Evolutionary conservation across 768 basidiomycete species (phyloP).

Genomic region (Russula compacta): DNA sequence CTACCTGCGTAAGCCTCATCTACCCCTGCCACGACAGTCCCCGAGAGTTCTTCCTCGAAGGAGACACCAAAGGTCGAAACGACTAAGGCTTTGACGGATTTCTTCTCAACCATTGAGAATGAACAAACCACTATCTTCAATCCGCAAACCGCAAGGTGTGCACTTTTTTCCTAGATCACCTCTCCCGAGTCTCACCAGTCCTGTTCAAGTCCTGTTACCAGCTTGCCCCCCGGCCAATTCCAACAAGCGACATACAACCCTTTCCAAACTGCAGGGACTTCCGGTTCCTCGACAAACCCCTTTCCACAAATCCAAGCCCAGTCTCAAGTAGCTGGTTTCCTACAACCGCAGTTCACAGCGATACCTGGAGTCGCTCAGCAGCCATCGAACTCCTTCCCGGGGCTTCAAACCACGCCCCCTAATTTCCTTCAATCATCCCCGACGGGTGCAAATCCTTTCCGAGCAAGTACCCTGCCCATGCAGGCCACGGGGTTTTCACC

Average conservation of each 20-base stretch:
- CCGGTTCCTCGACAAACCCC: conserved; percentile 42
- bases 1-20: conserved; percentile 19
- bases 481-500: conserved; percentile 17
- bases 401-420: conserved; percentile 48
- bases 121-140: conserved; percentile 68
- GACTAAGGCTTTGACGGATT: conserved; percentile 59
- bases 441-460: conserved; percentile 62
- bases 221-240: conserved; percentile 42
- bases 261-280: conserved; percentile 56
- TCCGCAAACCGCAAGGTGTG: conserved; percentile 50
- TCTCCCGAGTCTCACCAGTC: not conserved
- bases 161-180: not conserved
- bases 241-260: conserved; percentile 64
- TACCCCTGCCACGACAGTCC: conserved; percentile 23
- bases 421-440: conserved; percentile 40
- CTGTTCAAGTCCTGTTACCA: conserved; percentile 22
- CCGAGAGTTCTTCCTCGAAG: conserved; percentile 25
- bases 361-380: conserved; percentile 12
- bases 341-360: conserved; percentile 24
- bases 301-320: conserved; percentile 29
- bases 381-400: conserved; percentile 29
- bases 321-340: conserved; percentile 41
- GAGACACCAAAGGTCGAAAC: conserved; percentile 27
- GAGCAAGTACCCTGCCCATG: conserved; percentile 50
- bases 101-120: conserved; percentile 83